Evolutionary conservation across 2,329 filamentous ascomycete genomes (phyloP).

Genomic region (Rhinocladiella similis): DNA sequence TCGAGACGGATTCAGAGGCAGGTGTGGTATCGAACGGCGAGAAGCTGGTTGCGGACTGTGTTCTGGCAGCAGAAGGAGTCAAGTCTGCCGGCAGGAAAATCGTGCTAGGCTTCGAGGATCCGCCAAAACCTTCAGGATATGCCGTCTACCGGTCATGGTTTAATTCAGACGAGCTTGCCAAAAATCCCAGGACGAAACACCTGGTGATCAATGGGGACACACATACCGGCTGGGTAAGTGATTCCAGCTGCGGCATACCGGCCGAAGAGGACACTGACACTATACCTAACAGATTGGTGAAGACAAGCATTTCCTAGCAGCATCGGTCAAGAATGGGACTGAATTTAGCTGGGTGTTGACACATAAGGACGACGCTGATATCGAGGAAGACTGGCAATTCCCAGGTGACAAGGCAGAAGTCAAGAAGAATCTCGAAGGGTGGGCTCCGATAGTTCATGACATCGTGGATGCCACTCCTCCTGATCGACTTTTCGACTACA

Average conservation of each 20-base stretch:
- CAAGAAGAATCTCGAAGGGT: slow-evolving; percentile 50
- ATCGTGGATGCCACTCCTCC: slow-evolving; percentile 29
- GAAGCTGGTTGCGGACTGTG: slow-evolving; percentile 21
- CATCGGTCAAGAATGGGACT: slow-evolving; percentile 53
- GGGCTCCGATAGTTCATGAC: slow-evolving; percentile 45
- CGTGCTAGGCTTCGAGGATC: slow-evolving; percentile 35
- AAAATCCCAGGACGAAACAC: slow-evolving; percentile 54
- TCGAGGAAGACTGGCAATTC: slow-evolving; percentile 58
- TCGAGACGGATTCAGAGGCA: slow-evolving; percentile 36
- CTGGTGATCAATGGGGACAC: slow-evolving; percentile 55
- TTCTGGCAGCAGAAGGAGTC: slow-evolving; percentile 24
- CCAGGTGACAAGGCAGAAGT: slow-evolving; percentile 55
- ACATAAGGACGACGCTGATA: slow-evolving; percentile 48
- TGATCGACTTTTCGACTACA: slow-evolving; percentile 23
- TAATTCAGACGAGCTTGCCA: slow-evolving; percentile 46
- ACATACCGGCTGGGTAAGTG: slow-evolving; percentile 46
- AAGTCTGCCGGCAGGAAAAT: slow-evolving; percentile 25
- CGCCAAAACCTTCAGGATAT: slow-evolving; percentile 36
- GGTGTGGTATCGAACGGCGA: slow-evolving; percentile 26
- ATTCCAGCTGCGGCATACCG: background rate
- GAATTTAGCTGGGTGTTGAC: slow-evolving; percentile 59
- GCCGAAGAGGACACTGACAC: background rate
- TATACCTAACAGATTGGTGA: slow-evolving; percentile 36
- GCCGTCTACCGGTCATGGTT: slow-evolving; percentile 33
- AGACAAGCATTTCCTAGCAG: slow-evolving; percentile 52